These are phyloP conservation scores for Aphanomyces cochlioides DNA, from an alignment of 352 stramenopile genomes.

Conservation along the genomic window DNA sequence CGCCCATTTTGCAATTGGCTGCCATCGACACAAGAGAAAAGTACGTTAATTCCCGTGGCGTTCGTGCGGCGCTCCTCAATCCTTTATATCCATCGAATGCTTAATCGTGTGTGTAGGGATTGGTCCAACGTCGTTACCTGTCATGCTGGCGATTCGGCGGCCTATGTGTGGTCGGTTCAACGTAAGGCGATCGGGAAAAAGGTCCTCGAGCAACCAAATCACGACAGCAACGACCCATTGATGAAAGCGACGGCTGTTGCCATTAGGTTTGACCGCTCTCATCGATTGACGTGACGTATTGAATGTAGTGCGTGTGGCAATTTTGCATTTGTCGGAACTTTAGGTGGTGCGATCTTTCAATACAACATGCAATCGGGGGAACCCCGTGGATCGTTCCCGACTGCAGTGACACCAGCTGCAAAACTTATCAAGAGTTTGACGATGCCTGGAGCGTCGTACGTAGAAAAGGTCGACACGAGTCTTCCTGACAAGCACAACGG, in stretches of 20 bases:
- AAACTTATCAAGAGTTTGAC: conserved; percentile 64
- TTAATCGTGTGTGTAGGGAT: conserved; percentile 40
- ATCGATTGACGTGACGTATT: not conserved
- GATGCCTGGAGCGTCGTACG: conserved; percentile 48
- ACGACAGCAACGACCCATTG: conserved; percentile 55
- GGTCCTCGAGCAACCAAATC: conserved; percentile 86
- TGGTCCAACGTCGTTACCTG: conserved; percentile 95
- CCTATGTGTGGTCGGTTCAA: conserved; percentile 94
- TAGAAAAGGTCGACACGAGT: conserved; percentile 25
- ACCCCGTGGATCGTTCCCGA: conserved; percentile 86
- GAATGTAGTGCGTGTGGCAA: conserved; percentile 85
- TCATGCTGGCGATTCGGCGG: conserved; percentile 89
- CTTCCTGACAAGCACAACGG: conserved; percentile 56
- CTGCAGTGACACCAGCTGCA: conserved; percentile 59
- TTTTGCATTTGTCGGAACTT: conserved; percentile 91
- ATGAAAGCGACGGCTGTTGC: conserved; percentile 64
- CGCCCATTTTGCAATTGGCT: conserved; percentile 88
- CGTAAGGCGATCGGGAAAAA: conserved; percentile 90
- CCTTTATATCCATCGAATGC: too few relatives aligned
- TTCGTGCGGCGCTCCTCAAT: not conserved
- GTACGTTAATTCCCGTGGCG: not conserved
- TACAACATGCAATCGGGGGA: conserved; percentile 97
- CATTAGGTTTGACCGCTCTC: conserved; percentile 41
- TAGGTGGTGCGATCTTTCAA: conserved; percentile 89
- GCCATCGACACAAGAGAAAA: conserved; percentile 81